Base-by-base conservation (phyloP, 2,329 filamentous ascomycete species). In the Xylariaceae sp. region DNA sequence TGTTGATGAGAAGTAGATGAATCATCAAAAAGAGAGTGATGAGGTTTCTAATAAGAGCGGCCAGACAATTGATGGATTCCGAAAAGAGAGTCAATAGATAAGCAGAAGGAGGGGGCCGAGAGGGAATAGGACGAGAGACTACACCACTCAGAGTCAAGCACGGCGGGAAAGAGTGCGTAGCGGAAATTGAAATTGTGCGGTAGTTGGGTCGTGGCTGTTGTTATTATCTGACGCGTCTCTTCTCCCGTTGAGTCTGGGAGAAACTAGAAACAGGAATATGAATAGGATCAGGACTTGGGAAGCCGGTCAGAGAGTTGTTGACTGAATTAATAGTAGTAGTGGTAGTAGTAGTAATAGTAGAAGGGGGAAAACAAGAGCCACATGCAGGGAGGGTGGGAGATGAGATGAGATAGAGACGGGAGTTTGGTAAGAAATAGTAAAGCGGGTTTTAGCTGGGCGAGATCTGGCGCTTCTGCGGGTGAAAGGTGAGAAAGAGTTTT, bases 21-120 rank as follows among this genome's bases (percentile, higher is more conserved):
- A 37, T 37, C 18, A 41, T 39, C 21, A 47, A 21, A 18, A 15
- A 30, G 10, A 26, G 13, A 36, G n/a, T 27, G 26, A 35, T 8
- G 45, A 26, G 26, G 43, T 35, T 20, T 15, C n/a, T n/a, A n/a
- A n/a, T n/a, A 29, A 23, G 20, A 32, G 40, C 30, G 32, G 3
- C 26, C 36, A 7, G 26, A 29, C 18, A 32, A 30, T 52, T 42
- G 42, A 54, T 47, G 50, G 23, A 43, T 29, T 42, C 7, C 16
- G 55, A 45, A n/a, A 55, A 33, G 26, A 30, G 42, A 51, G 50
- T 50, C 45, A 29, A 43, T 45, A 18, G 70, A n/a, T 73, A 70
- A 24, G 26, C 26, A 72, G 64, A 45, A 50, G 51, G 39, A 46
- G 29, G 46, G 42, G 29, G 30, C 27, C 39, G 42, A 48, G 48